Evolutionary conservation across 495 filamentous ascomycete genomes (phyloP).

Genomic region (Lasiosphaeria ovina): DNA sequence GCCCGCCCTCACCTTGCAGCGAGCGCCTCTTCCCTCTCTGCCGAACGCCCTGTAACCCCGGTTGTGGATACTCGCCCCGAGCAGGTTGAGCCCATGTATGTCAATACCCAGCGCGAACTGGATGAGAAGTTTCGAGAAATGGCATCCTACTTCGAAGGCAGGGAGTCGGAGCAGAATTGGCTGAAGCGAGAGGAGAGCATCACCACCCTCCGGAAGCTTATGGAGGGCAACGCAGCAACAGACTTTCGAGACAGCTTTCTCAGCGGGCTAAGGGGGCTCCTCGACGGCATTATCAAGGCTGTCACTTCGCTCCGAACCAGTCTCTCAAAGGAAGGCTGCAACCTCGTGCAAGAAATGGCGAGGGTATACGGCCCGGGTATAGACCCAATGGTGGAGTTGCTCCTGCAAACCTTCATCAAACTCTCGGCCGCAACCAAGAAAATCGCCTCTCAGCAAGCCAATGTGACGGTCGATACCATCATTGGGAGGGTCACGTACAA

Average conservation of each 20-base stretch:
- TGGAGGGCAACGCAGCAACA: slow-evolving; percentile 77
- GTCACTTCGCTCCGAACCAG: slow-evolving; percentile 86
- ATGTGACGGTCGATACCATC: slow-evolving; percentile 70
- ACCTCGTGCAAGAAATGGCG: slow-evolving; percentile 82
- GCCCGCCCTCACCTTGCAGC: slow-evolving; percentile 41
- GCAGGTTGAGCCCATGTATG: slow-evolving; percentile 72
- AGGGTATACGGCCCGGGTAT: slow-evolving; percentile 70
- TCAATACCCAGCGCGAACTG: slow-evolving; percentile 76
- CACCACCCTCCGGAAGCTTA: slow-evolving; percentile 70
- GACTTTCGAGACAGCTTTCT: slow-evolving; percentile 71
- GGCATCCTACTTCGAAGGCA: slow-evolving; percentile 79
- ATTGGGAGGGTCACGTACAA: slow-evolving; percentile 76
- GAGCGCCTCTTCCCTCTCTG: slow-evolving; percentile 49
- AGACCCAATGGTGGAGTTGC: slow-evolving; percentile 85
- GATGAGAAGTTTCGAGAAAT: slow-evolving; percentile 82
- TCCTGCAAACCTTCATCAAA: slow-evolving; percentile 87
- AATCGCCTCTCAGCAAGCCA: slow-evolving; percentile 77
- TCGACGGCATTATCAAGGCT: slow-evolving; percentile 90
- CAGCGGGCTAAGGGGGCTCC: slow-evolving; percentile 63
- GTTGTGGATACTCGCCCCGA: slow-evolving; percentile 60
- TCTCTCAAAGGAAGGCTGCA: slow-evolving; percentile 79
- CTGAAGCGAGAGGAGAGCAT: slow-evolving; percentile 75
- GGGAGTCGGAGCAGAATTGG: slow-evolving; percentile 91
- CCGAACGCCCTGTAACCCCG: slow-evolving; percentile 50
- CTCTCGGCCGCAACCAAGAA: slow-evolving; percentile 86